Percentiles rank a stretch among this genome's conserved stretches.
phyloP scores from a whole-genome alignment of 768 basidiomycete species.

The Rhodotorula taiwanensis region DNA sequence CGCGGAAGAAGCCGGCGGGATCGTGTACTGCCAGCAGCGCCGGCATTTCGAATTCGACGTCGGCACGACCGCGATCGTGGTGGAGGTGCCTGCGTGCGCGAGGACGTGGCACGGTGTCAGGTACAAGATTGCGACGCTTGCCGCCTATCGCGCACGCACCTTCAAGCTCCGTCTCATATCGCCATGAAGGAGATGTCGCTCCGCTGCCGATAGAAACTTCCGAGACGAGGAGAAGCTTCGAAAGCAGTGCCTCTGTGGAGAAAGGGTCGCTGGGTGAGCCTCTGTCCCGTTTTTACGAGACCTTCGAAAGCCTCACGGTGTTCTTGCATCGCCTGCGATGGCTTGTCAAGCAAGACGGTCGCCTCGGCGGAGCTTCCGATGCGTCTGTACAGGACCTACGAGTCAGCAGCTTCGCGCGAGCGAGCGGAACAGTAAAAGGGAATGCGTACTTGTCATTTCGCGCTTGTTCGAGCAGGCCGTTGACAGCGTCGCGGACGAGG shows the following conservation, averaged over 20 bases:
- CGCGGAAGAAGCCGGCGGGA: background rate
- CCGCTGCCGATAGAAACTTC: slow-evolving; percentile 51
- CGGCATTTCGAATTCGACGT: slow-evolving; percentile 68
- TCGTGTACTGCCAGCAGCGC: slow-evolving; percentile 62
- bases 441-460: slow-evolving; percentile 61
- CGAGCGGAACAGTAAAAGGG: background rate
- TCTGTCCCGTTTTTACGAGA: background rate
- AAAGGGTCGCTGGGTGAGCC: background rate
- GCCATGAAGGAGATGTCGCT: background rate
- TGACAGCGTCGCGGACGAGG: slow-evolving; percentile 56
- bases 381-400: slow-evolving; percentile 50
- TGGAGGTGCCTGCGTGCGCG: slow-evolving; percentile 40
- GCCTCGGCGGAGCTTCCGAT: slow-evolving; percentile 72
- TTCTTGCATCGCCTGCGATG: slow-evolving; percentile 49
- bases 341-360: slow-evolving; percentile 54
- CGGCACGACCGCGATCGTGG: slow-evolving; percentile 55
- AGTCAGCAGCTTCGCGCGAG: too few species aligned
- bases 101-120: slow-evolving; percentile 40
- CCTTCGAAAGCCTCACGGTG: slow-evolving; percentile 27
- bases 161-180: background rate
- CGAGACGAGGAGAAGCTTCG: slow-evolving; percentile 74
- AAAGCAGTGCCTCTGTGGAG: slow-evolving; percentile 49
- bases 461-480: slow-evolving; percentile 68
- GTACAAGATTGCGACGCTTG: too few species aligned
- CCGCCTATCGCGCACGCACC: too few species aligned